Evolutionary conservation across 306 rosid genomes (phyloP), one percentile per base, ranked within the genome.

Genomic region (Fagus crenata): DNA sequence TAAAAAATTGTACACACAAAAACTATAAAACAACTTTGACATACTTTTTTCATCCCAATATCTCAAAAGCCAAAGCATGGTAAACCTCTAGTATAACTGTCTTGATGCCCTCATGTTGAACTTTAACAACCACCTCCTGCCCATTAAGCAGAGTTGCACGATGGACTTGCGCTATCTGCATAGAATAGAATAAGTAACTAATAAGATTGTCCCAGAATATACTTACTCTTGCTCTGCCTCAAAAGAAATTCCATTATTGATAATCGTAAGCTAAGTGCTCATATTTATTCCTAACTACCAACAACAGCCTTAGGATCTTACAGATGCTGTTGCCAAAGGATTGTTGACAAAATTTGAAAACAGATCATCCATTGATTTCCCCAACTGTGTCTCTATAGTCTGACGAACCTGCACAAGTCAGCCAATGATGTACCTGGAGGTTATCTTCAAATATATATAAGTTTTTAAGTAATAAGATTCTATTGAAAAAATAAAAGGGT

Each of bases 111-210:
- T 89, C 98, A 63, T 96, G 98, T 76, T 96, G 99, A 78, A 96
- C 98, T 91, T 96, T 96, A 83, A 96, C 89, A 75, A 96, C 97
- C 69, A 91, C 99, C 78, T 96, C 93, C 88, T 75, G 85, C 78
- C 99, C 99, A 53, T 92, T 74, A 40, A 91, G 90, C 84, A 96
- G 89, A 78, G 93, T 91, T 67, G 99, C 98, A 55, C 97, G 91
- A 78, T 92, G 99, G 67, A 93, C 99, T 89, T 96, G 99, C 13
- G 99, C 99, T 87, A 96, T 96, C 99, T 96, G 85, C 84, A 82
- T 73, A 69, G 73, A 87, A 67, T 49, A 46, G 82, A 81, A 73
- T 33, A 55, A 54, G 71, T 72, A 59, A 69, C 7, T 69, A 53
- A 72, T 76, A 74, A 43, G 58, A 71, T 77, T 31, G 49, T 83